Conservation (phyloP, 768 basidiomycete species). For the Leucocoprinus leucothites region DNA sequence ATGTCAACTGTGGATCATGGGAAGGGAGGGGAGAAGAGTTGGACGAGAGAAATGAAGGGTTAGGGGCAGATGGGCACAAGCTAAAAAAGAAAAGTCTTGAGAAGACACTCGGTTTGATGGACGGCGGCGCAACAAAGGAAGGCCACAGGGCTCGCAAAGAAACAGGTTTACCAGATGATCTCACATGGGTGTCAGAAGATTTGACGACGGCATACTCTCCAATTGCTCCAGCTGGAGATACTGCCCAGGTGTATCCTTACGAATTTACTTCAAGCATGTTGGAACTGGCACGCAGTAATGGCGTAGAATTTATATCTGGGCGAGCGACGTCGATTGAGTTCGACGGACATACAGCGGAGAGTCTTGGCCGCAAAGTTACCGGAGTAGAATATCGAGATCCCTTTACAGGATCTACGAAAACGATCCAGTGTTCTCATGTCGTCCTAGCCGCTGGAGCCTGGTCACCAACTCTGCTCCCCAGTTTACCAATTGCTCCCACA, state of each 20-base stretch:
- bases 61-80: conserved; percentile 26
- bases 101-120: conserved; percentile 49
- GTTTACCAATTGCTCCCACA: conserved; percentile 56
- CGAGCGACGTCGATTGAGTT: conserved; percentile 40
- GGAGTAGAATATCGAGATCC: conserved; percentile 44
- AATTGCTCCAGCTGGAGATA: conserved; percentile 54
- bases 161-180: conserved; percentile 45
- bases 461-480: conserved; percentile 56
- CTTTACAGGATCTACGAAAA: conserved; percentile 22
- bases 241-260: conserved; percentile 78
- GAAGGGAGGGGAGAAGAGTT: conserved; percentile 52
- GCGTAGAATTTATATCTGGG: conserved; percentile 46
- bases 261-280: conserved; percentile 73
- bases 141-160: conserved; percentile 17
- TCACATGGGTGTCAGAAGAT: conserved; percentile 52
- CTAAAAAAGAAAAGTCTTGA: conserved; percentile 44
- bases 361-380: conserved; percentile 30
- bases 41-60: conserved; percentile 16
- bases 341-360: conserved; percentile 22
- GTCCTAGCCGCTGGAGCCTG: conserved; percentile 86
- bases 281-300: conserved; percentile 54
- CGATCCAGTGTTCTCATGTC: conserved; percentile 62
- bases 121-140: conserved; percentile 20
- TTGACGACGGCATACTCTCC: conserved; percentile 60
- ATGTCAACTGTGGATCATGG: conserved; percentile 72